Evolutionary conservation across 257 asterid species (phyloP).

Genomic region (Solanum clarkiae): DNA sequence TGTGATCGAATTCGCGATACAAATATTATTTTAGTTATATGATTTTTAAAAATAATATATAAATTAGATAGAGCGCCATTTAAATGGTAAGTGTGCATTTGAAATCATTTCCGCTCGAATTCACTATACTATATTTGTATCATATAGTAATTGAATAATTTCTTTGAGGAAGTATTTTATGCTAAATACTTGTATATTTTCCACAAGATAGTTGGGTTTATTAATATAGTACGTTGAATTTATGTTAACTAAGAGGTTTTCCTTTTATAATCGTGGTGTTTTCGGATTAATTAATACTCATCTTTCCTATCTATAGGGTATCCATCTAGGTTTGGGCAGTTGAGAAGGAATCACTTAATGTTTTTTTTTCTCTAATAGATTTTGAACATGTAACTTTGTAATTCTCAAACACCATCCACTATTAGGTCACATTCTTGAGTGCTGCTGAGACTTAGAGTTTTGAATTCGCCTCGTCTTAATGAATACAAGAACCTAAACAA

Average conservation of each 20-base stretch:
- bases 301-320: rapidly evolving
- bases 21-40: neutral
- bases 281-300: neutral
- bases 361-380: neutral
- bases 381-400: neutral
- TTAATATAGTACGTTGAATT: neutral
- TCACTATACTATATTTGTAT: neutral
- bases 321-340: rapidly evolving
- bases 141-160: neutral
- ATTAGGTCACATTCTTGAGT: neutral
- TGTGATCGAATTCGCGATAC: neutral
- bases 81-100: neutral
- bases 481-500: neutral
- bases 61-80: too few relatives aligned
- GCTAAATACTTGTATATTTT: neutral
- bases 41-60: neutral
- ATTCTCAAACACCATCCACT: neutral
- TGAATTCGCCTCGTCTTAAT: neutral
- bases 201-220: neutral
- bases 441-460: neutral
- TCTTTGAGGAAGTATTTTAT: neutral
- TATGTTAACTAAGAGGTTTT: neutral
- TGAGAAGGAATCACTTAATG: neutral
- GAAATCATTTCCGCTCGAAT: neutral
- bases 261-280: neutral